phyloP scores from a whole-genome alignment of 1,284 basidiomycete species.

The Phlebopus sp. region DNA sequence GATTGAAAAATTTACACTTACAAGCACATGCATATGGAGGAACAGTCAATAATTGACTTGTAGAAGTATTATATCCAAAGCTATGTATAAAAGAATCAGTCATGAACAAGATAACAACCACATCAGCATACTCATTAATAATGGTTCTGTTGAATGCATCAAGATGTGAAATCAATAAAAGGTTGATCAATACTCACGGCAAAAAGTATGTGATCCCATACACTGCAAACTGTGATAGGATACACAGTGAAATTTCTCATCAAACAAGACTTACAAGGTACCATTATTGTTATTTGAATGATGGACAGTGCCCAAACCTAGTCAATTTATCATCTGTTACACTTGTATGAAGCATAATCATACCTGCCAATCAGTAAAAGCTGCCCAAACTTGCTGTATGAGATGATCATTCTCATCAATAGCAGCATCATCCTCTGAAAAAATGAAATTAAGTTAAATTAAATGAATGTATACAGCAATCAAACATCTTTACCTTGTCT shows the following conservation, averaged over 20 bases:
- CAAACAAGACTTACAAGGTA: conserved; percentile 44
- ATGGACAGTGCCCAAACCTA: conserved; percentile 53
- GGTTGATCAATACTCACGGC: conserved; percentile 40
- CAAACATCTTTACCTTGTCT: conserved; percentile 31
- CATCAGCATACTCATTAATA: conserved; percentile 45
- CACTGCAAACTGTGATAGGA: conserved; percentile 26
- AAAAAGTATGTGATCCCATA: conserved; percentile 60
- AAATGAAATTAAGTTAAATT: no score
- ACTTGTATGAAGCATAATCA: not conserved
- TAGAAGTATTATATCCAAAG: conserved; percentile 51
- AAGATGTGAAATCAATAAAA: not conserved
- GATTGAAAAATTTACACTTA: conserved; percentile 27
- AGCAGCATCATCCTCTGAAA: not conserved
- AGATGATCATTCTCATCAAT: conserved; percentile 56
- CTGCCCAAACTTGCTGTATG: conserved; percentile 48
- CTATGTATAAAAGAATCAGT: conserved; percentile 26
- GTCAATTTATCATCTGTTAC: not conserved
- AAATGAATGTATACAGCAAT: conserved; percentile 30
- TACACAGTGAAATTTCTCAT: conserved; percentile 1
- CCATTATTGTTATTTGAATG: conserved; percentile 56
- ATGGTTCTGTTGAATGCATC: conserved; percentile 43
- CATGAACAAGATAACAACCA: not conserved
- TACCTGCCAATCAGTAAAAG: conserved; percentile 62
- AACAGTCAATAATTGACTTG: conserved; percentile 65
- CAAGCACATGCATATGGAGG: conserved; percentile 64